Evolutionary conservation across 192 early-diverging fungal species (phyloP).

Genomic region (Pilaira anomala): DNA sequence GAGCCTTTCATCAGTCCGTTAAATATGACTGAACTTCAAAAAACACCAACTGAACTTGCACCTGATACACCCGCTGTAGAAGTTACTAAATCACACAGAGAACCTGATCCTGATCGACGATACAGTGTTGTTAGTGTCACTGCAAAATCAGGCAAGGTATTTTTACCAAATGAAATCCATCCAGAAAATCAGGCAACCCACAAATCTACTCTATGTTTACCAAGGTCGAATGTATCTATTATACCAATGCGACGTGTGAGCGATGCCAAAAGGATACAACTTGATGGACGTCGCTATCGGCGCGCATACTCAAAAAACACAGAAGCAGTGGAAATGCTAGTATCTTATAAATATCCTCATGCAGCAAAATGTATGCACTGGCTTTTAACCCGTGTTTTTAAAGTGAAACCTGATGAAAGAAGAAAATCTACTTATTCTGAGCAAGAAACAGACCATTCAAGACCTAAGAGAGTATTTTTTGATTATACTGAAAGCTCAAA

Average conservation of each 20-base stretch:
- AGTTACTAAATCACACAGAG: no score
- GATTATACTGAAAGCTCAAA: slow-evolving; percentile 5
- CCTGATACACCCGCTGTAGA: background rate
- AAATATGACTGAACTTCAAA: background rate
- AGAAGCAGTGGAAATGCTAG: background rate
- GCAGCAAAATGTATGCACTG: background rate
- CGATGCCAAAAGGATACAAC: background rate
- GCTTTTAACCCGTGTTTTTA: background rate
- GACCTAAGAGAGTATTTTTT: background rate
- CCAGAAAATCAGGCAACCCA: background rate
- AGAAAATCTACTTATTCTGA: no score
- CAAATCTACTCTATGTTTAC: background rate
- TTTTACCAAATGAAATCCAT: background rate
- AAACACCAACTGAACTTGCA: no score
- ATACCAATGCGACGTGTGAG: background rate
- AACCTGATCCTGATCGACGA: background rate
- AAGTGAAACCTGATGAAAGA: background rate
- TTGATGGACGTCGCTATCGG: background rate
- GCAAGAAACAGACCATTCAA: background rate
- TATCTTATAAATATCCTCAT: background rate
- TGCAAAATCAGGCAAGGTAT: background rate
- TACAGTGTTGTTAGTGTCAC: background rate
- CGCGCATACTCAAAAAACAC: background rate
- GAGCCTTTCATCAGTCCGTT: no score
- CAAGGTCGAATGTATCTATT: background rate